Percentiles rank a stretch among this genome's conserved stretches.
Conservation (phyloP, 129 eudicot species). For the Ambrosia artemisiifolia region DNA sequence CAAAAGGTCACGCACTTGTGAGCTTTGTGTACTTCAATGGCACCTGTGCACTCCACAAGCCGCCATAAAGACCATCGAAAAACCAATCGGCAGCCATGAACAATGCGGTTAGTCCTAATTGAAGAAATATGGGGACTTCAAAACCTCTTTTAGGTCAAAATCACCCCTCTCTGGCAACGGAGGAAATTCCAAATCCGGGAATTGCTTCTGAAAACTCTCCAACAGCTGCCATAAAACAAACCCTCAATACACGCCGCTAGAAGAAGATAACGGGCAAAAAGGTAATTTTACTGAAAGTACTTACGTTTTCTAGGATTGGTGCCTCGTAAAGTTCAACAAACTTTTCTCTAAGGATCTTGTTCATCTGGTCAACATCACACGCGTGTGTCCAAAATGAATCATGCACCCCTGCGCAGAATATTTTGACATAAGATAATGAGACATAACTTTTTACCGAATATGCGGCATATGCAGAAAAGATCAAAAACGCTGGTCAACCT, state of each 20-base stretch:
- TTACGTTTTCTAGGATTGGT: conserved; percentile 87
- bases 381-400: conserved; percentile 99
- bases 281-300: conserved; percentile 1
- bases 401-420: conserved; percentile 72
- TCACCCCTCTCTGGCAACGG: conserved; percentile 97
- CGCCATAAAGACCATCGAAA: conserved; percentile 7
- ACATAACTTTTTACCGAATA: background rate
- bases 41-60: background rate
- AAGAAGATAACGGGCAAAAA: background rate
- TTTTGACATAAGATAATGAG: conserved; percentile 6
- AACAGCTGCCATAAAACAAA: conserved; percentile 49
- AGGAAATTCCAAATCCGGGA: conserved; percentile 72
- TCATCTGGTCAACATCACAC: conserved; percentile 88
- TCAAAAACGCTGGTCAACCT: conserved; percentile 47
- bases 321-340: conserved; percentile 94
- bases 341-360: conserved; percentile 79
- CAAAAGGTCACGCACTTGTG: background rate
- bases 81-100: conserved; percentile 29
- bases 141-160: conserved; percentile 86
- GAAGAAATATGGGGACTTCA: conserved; percentile 86
- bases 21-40: background rate
- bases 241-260: background rate
- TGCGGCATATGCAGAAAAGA: background rate
- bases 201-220: conserved; percentile 67
- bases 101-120: conserved; percentile 42